Evolutionary conservation across 2,329 filamentous ascomycete species (phyloP).

Genomic region (Dactylellina leptospora): DNA sequence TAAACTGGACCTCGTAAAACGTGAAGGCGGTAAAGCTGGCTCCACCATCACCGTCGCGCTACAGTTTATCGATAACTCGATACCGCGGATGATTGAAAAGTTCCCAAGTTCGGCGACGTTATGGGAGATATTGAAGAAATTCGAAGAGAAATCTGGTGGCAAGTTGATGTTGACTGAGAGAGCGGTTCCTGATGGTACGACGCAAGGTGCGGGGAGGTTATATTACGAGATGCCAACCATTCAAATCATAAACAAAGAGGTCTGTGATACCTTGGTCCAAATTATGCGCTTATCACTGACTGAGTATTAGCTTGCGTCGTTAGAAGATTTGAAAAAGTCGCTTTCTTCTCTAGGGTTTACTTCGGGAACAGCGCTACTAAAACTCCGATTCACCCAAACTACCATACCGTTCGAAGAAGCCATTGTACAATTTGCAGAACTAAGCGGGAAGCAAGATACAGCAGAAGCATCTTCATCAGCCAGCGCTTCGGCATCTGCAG

Average conservation of each 20-base stretch:
- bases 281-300: neutral
- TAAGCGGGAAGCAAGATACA: conserved; percentile 69
- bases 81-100: conserved; percentile 78
- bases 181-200: conserved; percentile 69
- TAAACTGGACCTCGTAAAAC: conserved; percentile 82
- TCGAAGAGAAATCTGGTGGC: conserved; percentile 77
- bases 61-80: conserved; percentile 69
- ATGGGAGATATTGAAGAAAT: conserved; percentile 89
- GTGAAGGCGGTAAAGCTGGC: conserved; percentile 72
- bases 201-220: conserved; percentile 74
- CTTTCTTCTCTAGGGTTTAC: conserved; percentile 87
- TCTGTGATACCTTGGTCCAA: neutral
- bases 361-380: conserved; percentile 79
- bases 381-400: conserved; percentile 78
- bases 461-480: conserved; percentile 58
- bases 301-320: conserved; percentile 67
- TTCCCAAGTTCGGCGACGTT: conserved; percentile 87
- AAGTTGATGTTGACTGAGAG: conserved; percentile 78
- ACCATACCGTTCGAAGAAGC: conserved; percentile 83
- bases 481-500: conserved; percentile 56
- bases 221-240: conserved; percentile 88
- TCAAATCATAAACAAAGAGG: conserved; percentile 80
- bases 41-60: conserved; percentile 91
- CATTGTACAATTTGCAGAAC: conserved; percentile 79
- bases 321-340: conserved; percentile 87